A percentile compares a stretch with the other conserved stretches of the same genome.
Conservation (phyloP, 192 early-diverging fungal genomes). For the Backusella psychrophila region DNA sequence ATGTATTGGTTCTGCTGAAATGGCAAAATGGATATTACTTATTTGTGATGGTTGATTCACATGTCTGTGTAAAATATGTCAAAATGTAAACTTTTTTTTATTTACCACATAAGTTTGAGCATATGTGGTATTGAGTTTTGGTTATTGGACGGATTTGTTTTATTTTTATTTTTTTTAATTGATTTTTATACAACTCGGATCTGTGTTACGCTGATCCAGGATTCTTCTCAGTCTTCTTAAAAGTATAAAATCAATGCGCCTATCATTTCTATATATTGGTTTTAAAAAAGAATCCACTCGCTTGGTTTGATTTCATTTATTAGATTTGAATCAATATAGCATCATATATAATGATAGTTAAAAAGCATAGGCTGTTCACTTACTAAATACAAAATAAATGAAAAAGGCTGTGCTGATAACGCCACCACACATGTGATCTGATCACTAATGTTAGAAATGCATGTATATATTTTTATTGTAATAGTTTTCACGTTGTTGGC, state of each 20-base stretch:
- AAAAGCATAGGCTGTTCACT: too few relatives aligned
- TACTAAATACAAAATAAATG: background rate
- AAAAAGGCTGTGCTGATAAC: background rate
- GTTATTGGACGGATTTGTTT: background rate
- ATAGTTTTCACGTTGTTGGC: background rate
- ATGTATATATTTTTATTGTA: background rate
- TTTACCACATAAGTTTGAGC: background rate
- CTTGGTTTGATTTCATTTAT: background rate
- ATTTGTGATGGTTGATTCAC: background rate
- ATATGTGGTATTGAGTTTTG: background rate
- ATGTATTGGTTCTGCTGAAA: background rate
- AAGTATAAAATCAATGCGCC: background rate
- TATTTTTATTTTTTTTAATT: background rate
- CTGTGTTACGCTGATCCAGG: background rate
- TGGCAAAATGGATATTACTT: background rate
- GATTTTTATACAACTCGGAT: background rate
- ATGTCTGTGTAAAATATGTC: background rate
- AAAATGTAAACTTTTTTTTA: background rate
- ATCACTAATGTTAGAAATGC: background rate
- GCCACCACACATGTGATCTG: background rate
- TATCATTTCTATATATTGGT: background rate
- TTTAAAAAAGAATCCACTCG: background rate
- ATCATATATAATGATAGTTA: background rate
- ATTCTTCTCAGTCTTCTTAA: background rate
- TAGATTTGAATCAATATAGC: background rate